These are phyloP conservation scores for Echinosophora koreensis DNA, from an alignment of 306 rosid species.

Conservation along the genomic window DNA sequence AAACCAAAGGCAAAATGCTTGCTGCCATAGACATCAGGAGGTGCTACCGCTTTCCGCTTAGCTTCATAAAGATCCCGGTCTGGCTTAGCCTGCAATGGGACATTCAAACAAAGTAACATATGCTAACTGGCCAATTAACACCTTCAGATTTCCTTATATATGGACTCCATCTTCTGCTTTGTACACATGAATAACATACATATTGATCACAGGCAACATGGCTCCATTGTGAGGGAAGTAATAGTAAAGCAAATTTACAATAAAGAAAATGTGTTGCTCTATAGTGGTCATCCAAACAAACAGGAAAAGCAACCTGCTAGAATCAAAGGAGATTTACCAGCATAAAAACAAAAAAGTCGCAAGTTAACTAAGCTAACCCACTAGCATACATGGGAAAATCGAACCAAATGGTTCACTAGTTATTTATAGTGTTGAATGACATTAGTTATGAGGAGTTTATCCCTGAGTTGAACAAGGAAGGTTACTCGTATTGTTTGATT, in stretches of 20 bases:
- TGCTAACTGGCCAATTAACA: slow-evolving; percentile 25
- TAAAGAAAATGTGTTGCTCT: not conserved
- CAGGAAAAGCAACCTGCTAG: not conserved
- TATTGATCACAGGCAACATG: not conserved
- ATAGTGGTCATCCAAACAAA: slow-evolving; percentile 26
- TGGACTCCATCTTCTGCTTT: slow-evolving; percentile 1
- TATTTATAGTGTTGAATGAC: not conserved
- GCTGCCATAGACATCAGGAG: slow-evolving; percentile 1
- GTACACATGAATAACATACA: not conserved
- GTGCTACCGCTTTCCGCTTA: slow-evolving; percentile 57
- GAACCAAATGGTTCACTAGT: not conserved
- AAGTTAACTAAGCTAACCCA: not conserved
- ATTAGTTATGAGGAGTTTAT: too few species aligned
- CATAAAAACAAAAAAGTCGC: not conserved
- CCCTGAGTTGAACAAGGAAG: not conserved
- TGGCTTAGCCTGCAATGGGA: slow-evolving; percentile 71
- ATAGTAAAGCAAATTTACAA: not conserved
- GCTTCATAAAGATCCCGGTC: slow-evolving; percentile 33
- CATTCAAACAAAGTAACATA: slow-evolving; percentile 44
- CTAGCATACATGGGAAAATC: not conserved
- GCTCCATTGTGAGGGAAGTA: not conserved
- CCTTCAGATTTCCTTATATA: slow-evolving; percentile 27
- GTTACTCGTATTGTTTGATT: too few species aligned
- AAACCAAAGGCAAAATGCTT: slow-evolving; percentile 40
- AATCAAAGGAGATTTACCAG: slow-evolving; percentile 2